Percentiles rank a stretch among this genome's conserved stretches.
Conservation (phyloP, 306 rosid genomes). For the Ziziphus jujuba region DNA sequence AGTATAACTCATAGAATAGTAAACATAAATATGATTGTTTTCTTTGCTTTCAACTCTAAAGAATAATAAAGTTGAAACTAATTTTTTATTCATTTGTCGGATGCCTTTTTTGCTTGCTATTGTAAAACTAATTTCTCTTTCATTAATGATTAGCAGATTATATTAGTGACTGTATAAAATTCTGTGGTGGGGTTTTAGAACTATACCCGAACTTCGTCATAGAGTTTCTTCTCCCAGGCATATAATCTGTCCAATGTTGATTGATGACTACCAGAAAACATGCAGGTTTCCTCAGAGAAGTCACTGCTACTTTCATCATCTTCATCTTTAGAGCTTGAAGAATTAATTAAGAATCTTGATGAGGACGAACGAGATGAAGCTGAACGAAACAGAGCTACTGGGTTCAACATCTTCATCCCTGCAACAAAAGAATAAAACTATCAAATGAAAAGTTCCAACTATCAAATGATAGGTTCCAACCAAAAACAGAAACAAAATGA, state of each 20-base stretch:
- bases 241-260: conserved; percentile 80
- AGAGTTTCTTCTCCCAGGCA: conserved; percentile 96
- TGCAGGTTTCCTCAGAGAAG: conserved; percentile 50
- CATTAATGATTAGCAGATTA: neutral
- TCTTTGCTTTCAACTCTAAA: neutral
- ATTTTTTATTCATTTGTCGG: no score
- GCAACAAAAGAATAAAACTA: conserved; percentile 31
- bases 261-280: conserved; percentile 69
- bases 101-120: no score
- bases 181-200: conserved; percentile 12
- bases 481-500: neutral
- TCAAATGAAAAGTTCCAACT: neutral
- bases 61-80: neutral
- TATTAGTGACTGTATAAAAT: neutral
- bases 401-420: conserved; percentile 87
- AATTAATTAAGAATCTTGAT: conserved; percentile 51
- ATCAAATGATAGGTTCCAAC: neutral
- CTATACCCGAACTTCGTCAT: conserved; percentile 80
- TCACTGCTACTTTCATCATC: conserved; percentile 43
- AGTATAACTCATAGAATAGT: no score
- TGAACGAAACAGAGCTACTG: conserved; percentile 83
- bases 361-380: conserved; percentile 73
- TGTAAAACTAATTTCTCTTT: no score
- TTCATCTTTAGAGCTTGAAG: conserved; percentile 55
- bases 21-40: neutral